phyloP scores from a whole-genome alignment of 2,329 filamentous ascomycete species.

The Fusarium sterilihyphosum region DNA sequence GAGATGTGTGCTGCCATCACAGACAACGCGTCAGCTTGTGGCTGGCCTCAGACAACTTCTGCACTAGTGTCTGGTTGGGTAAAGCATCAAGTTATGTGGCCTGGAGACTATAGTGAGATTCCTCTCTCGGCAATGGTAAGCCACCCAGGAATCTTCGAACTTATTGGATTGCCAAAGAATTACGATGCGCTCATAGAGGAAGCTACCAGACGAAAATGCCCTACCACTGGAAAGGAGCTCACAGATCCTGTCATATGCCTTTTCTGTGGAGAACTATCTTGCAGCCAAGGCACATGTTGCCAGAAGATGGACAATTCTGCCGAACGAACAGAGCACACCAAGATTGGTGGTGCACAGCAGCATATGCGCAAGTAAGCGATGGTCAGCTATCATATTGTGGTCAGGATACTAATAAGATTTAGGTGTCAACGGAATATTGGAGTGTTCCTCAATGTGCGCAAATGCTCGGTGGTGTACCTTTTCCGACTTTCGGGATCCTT shows the following conservation, averaged over 20 bases:
- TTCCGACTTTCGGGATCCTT: conserved; percentile 86
- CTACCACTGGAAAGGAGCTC: conserved; percentile 89
- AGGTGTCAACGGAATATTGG: conserved; percentile 91
- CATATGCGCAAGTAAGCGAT: conserved; percentile 82
- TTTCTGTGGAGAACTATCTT: conserved; percentile 97
- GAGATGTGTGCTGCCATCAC: conserved; percentile 76
- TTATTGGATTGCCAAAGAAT: conserved; percentile 90
- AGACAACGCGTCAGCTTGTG: conserved; percentile 53
- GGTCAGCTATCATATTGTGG: not conserved
- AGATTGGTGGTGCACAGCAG: conserved; percentile 86
- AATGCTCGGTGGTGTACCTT: conserved; percentile 90
- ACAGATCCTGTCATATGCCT: conserved; percentile 92
- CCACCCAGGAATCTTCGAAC: conserved; percentile 92
- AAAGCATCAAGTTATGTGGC: conserved; percentile 64
- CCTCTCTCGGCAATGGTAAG: conserved; percentile 63
- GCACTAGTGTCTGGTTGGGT: conserved; percentile 76
- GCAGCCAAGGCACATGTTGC: conserved; percentile 93
- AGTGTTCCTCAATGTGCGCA: conserved; percentile 96
- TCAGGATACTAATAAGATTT: conserved; percentile 17
- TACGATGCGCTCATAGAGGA: conserved; percentile 95
- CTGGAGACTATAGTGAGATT: conserved; percentile 43
- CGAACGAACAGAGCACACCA: conserved; percentile 53
- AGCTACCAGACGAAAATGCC: conserved; percentile 83
- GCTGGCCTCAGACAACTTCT: conserved; percentile 59
- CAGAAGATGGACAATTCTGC: conserved; percentile 67